Evolutionary conservation across 768 basidiomycete species (phyloP).

Genomic region (Rubroboletus satanas): DNA sequence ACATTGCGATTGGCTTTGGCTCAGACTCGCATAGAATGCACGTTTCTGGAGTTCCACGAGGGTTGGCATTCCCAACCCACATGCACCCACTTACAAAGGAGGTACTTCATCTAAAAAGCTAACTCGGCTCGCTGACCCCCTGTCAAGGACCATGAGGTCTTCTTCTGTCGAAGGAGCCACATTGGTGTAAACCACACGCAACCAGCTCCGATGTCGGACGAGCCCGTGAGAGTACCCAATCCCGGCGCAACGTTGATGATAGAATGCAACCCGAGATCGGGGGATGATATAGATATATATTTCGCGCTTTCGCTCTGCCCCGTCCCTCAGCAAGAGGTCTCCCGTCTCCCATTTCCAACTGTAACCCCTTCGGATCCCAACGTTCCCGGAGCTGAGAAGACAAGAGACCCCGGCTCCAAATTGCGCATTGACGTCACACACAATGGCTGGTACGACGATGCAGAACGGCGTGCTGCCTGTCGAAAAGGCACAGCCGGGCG

Average conservation of each 20-base stretch:
- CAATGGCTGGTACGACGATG: constrained; percentile 5
- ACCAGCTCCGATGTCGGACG: too few relatives aligned
- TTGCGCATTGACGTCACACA: not conserved
- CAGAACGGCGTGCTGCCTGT: not conserved
- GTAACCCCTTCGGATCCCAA: not conserved
- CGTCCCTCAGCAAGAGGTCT: not conserved
- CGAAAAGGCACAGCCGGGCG: constrained; percentile 38
- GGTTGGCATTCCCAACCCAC: too few relatives aligned
- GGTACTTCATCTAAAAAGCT: too few relatives aligned
- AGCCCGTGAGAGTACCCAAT: too few relatives aligned
- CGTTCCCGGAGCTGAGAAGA: not conserved
- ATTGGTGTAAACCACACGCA: too few relatives aligned
- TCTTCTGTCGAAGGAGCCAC: too few relatives aligned
- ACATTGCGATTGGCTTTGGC: too few relatives aligned
- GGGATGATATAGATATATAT: not conserved
- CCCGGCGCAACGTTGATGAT: not conserved
- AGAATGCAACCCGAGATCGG: not conserved
- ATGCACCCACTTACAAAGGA: too few relatives aligned
- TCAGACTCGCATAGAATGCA: too few relatives aligned
- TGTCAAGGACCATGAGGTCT: too few relatives aligned
- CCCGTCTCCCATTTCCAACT: not conserved
- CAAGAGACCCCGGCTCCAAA: not conserved
- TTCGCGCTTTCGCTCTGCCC: not conserved
- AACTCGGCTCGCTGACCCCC: too few relatives aligned
- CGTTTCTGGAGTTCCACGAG: too few relatives aligned